Conservation (phyloP, 2,329 filamentous ascomycete genomes). For the Rhynchosporium secalis region DNA sequence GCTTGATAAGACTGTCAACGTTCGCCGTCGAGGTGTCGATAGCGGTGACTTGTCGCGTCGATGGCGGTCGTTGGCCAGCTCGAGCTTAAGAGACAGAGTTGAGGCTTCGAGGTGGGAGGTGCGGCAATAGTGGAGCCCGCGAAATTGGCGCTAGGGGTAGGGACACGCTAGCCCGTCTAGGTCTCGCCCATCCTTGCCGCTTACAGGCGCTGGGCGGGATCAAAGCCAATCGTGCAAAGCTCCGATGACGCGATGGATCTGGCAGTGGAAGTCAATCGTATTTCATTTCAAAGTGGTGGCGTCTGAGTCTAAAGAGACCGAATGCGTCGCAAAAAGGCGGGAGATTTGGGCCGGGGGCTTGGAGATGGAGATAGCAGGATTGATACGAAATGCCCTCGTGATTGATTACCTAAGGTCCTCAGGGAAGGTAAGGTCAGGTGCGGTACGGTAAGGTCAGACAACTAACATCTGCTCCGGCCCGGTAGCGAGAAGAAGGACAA, state of each 20-base stretch:
- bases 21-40: background rate
- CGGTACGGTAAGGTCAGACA: too few species aligned
- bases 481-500: too few species aligned
- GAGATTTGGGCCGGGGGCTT: background rate
- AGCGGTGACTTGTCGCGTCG: background rate
- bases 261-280: background rate
- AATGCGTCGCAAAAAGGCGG: background rate
- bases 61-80: constrained; percentile 1
- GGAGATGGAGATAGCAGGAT: too few species aligned
- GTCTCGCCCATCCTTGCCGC: background rate
- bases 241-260: background rate
- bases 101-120: constrained; percentile 1
- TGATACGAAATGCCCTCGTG: too few species aligned
- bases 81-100: background rate
- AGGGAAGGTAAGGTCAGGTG: too few species aligned
- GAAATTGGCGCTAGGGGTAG: background rate
- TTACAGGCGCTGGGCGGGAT: constrained; percentile 6
- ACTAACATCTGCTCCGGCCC: too few species aligned
- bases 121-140: background rate
- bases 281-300: background rate
- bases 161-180: background rate
- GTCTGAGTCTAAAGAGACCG: background rate
- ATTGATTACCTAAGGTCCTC: too few species aligned
- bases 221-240: background rate
- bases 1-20: background rate